Base-by-base conservation (phyloP, 2,329 filamentous ascomycete genomes). In the Calonectria hongkongensis region DNA sequence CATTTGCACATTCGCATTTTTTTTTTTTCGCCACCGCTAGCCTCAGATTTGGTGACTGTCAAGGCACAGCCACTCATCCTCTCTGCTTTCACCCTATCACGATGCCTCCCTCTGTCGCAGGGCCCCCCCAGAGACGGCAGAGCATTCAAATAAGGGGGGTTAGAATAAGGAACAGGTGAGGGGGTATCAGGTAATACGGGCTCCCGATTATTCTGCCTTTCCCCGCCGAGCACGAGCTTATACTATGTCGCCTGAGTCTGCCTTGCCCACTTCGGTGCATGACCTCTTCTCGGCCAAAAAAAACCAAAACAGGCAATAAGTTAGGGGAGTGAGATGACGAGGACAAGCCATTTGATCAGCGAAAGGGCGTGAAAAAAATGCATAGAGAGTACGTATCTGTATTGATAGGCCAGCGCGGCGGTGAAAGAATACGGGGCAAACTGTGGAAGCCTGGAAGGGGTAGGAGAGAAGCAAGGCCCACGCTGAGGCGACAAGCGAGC, bases 391-490 rank as follows among this genome's bases (percentile, higher is more conserved):
- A 45, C 39, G 58, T 25, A 43, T 63, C 16, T 8, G 58, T 45
- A n/a, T 41, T 28, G 39, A 43, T 28, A 45, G 58, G 58, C 28
- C 39, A 28, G 27, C 16, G 36, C 39, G 39, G 36, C 41, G 39
- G 58, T 45, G 41, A 63, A 63, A 63, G 58, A 47, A 21, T n/a
- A 63, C 2, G 58, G 58, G 58, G 58, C 45, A 12, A 48, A 48
- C 21, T 25, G 58, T 28, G 54, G 54, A 21, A 60, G 54, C 54
- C 54, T 60, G 54, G 54, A 39, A 47, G 18, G 43, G 16, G 45
- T 25, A 25, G n/a, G 9, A 25, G 50, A 58, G 33, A 21, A 21
- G 54, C 54, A 41, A 41, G 54, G 54, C 33, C 54, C 36, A 60
- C 21, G 54, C 33, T 16, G 54, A 21, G 54, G 33, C 54, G 21